Evolutionary conservation across 257 asterid genomes (phyloP).

Genomic region (Solanum tarijense): DNA sequence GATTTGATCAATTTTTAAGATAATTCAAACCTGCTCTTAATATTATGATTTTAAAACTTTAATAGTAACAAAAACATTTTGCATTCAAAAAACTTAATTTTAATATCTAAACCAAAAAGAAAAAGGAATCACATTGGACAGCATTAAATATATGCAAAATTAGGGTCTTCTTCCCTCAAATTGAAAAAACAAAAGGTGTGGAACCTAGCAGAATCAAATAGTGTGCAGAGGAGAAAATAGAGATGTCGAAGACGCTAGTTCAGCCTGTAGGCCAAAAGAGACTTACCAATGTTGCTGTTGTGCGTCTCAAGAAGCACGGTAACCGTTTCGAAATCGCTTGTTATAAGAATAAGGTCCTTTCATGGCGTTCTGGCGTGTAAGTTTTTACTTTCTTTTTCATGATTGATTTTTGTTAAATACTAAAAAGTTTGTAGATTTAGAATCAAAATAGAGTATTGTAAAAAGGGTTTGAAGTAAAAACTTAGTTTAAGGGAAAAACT

Average conservation of each 20-base stretch:
- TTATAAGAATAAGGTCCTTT: conserved; percentile 77
- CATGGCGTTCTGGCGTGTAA: not conserved
- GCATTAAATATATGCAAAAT: too few species aligned
- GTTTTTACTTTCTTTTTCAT: not conserved
- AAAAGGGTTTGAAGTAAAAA: not conserved
- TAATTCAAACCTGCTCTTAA: too few species aligned
- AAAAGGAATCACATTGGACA: too few species aligned
- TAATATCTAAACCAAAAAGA: too few species aligned
- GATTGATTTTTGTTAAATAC: not conserved
- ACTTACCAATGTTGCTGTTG: conserved; percentile 91
- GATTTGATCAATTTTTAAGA: too few species aligned
- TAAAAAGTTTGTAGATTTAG: not conserved
- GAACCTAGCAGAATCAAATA: not conserved
- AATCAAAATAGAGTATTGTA: not conserved
- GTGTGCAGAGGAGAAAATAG: not conserved
- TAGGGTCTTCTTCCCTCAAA: not conserved
- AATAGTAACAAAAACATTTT: too few species aligned
- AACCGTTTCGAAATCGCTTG: conserved; percentile 91
- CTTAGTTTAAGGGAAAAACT: not conserved
- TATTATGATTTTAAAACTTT: too few species aligned
- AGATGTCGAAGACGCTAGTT: conserved; percentile 74
- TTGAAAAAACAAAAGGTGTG: not conserved
- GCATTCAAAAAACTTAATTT: too few species aligned
- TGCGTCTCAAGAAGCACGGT: conserved; percentile 86
- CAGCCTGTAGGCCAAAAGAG: conserved; percentile 96